These are phyloP conservation scores for Luffa aegyptiaca DNA, from an alignment of 306 rosid genomes.

Conservation along the genomic window DNA sequence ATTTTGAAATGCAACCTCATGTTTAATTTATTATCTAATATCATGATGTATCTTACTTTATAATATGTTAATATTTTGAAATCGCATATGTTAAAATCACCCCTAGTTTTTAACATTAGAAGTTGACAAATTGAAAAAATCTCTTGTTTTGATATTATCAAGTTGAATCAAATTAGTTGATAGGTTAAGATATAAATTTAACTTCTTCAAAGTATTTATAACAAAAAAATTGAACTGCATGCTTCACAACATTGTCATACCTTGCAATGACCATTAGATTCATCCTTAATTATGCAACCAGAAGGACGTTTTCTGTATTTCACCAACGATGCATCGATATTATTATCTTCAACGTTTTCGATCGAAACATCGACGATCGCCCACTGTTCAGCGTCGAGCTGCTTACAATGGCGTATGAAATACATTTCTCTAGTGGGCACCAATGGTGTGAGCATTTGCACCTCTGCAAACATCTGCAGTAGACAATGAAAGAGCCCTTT, in stretches of 20 bases:
- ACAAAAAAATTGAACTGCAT: background rate
- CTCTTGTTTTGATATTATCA: no score
- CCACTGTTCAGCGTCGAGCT: constrained; percentile 72
- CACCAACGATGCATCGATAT: constrained; percentile 63
- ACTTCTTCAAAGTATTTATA: background rate
- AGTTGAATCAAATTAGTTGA: no score
- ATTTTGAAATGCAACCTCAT: no score
- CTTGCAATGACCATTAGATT: constrained; percentile 94
- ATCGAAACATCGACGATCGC: constrained; percentile 83
- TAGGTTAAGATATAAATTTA: no score
- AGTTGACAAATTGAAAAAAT: no score
- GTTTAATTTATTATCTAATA: no score
- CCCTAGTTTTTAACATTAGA: no score
- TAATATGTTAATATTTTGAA: no score
- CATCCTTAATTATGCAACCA: constrained; percentile 92
- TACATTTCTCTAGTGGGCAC: constrained; percentile 89
- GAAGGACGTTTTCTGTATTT: constrained; percentile 93
- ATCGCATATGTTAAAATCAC: no score
- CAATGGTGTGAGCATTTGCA: constrained; percentile 93
- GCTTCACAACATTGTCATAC: constrained; percentile 17
- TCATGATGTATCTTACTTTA: no score
- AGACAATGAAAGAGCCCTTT: background rate
- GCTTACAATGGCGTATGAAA: constrained; percentile 76
- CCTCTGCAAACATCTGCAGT: constrained; percentile 85
- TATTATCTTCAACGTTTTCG: constrained; percentile 83